Evolutionary conservation across 805 yeast genomes (phyloP).

Genomic region (Ascoidea asiatica): DNA sequence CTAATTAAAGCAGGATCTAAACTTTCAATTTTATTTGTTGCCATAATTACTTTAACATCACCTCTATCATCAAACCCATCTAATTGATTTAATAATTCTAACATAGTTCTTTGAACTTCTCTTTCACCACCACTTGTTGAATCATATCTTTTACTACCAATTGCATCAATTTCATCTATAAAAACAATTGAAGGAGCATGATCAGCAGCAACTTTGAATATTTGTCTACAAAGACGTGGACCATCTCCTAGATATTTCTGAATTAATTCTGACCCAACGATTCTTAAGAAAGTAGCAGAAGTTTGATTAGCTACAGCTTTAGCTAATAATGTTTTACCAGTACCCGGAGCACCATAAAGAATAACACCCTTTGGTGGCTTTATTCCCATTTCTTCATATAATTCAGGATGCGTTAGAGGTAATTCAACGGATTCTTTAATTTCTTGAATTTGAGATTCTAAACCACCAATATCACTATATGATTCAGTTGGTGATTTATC

Average conservation of each 20-base stretch:
- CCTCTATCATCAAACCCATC: slow-evolving; percentile 93
- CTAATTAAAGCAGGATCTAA: slow-evolving; percentile 91
- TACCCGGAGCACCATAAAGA: slow-evolving; percentile 95
- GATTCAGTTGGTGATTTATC: slow-evolving; percentile 97
- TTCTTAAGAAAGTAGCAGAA: slow-evolving; percentile 87
- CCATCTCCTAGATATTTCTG: slow-evolving; percentile 98
- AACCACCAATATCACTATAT: slow-evolving; percentile 94
- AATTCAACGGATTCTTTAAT: slow-evolving; percentile 94
- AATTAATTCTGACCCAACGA: slow-evolving; percentile 93
- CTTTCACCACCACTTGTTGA: slow-evolving; percentile 82
- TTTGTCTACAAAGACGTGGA: slow-evolving; percentile 85
- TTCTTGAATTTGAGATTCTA: slow-evolving; percentile 92
- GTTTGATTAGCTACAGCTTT: slow-evolving; percentile 98
- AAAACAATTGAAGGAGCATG: slow-evolving; percentile 97
- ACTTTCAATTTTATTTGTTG: slow-evolving; percentile 87
- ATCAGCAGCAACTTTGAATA: slow-evolving; percentile 93
- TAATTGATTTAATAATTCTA: slow-evolving; percentile 86
- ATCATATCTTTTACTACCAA: slow-evolving; percentile 94
- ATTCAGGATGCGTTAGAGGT: slow-evolving; percentile 91
- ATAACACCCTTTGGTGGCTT: slow-evolving; percentile 98
- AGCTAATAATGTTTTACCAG: slow-evolving; percentile 90
- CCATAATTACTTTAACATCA: slow-evolving; percentile 94
- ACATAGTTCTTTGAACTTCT: slow-evolving; percentile 96
- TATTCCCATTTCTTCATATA: slow-evolving; percentile 97
- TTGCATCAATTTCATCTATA: slow-evolving; percentile 97